phyloP scores from a whole-genome alignment of 2,329 filamentous ascomycete genomes.

The Chaetomium olivaceum region DNA sequence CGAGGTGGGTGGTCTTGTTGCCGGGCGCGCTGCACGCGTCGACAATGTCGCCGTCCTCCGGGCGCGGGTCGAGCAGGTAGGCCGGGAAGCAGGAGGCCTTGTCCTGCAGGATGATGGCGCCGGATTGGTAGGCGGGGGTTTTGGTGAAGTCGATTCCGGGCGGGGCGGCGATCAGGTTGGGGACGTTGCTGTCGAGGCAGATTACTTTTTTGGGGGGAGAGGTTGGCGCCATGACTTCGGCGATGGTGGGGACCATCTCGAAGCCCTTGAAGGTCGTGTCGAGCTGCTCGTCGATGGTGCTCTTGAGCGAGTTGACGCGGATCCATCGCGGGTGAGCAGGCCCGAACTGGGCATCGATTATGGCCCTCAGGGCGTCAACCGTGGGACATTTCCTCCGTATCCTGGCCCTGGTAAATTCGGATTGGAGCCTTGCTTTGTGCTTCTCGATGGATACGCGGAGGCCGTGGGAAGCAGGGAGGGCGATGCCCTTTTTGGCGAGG shows the following conservation, averaged over 20 bases:
- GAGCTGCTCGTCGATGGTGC: slow-evolving; percentile 71
- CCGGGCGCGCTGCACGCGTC: slow-evolving; percentile 94
- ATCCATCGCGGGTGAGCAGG: slow-evolving; percentile 81
- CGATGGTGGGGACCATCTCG: slow-evolving; percentile 55
- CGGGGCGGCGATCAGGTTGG: slow-evolving; percentile 78
- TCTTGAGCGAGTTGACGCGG: slow-evolving; percentile 77
- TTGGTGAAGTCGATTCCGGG: slow-evolving; percentile 71
- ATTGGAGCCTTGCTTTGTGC: slow-evolving; percentile 77
- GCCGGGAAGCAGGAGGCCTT: slow-evolving; percentile 97
- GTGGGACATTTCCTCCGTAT: slow-evolving; percentile 70
- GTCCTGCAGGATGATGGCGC: slow-evolving; percentile 86
- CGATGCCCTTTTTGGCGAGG: slow-evolving; percentile 77
- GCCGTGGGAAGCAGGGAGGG: slow-evolving; percentile 76
- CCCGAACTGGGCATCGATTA: slow-evolving; percentile 58
- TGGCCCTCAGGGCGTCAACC: slow-evolving; percentile 52
- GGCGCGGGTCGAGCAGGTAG: slow-evolving; percentile 72
- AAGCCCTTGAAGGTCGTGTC: slow-evolving; percentile 70
- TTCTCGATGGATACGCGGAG: slow-evolving; percentile 73
- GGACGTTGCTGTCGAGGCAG: slow-evolving; percentile 77
- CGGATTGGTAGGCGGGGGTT: slow-evolving; percentile 70
- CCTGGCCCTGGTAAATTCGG: slow-evolving; percentile 80
- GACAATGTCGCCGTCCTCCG: slow-evolving; percentile 73
- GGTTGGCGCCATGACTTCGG: slow-evolving; percentile 51
- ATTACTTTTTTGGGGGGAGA: slow-evolving; percentile 48
- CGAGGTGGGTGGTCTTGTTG: slow-evolving; percentile 95